Base-by-base conservation (phyloP, 2,329 filamentous ascomycete genomes). In the Neofusicoccum ribis region DNA sequence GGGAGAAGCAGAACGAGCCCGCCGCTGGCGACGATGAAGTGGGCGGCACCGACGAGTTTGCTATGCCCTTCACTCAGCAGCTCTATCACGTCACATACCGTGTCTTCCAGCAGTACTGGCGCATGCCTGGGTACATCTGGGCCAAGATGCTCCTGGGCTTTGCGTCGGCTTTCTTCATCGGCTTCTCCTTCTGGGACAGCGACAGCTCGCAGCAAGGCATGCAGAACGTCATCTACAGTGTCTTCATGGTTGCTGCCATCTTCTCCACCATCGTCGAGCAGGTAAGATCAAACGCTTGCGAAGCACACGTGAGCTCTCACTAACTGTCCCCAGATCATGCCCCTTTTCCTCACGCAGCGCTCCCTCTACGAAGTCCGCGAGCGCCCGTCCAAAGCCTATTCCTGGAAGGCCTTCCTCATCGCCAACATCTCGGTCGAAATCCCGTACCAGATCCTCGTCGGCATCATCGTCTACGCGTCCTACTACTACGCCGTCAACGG, bases 401-500 rank as follows among this genome's bases (percentile, higher is more conserved):
- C 88, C 0, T 93, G 90, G 90, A 83, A 86, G 69, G 88, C 85
- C 0, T 92, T 93, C 77, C 84, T 93, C 74, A 78, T 89, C 3
- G 85, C 88, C 72, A 91, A 91, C 72, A 85, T 92, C 63, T 62
- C 90, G 2, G 89, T 91, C 56, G 91, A 93, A 73, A 81, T 92
- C 1, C 89, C 89, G 0, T 93, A 84, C 77, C 83, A 86, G 61
- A 81, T 87, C 41, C 64, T 91, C 9, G 85, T 87, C 1, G 88
- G 84, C 12, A 77, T 91, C 23, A 72, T 92, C 11, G 84, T 87
- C 68, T 92, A 82, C 70, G 83, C 84, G 1, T 85, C 82, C 71
- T 91, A 88, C 81, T 91, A 91, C 81, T 92, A 90, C 66, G 77
- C 79, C 0, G 75, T 81, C 12, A 70, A 73, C 15, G 78, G 74